Evolutionary conservation across 352 stramenopile genomes (phyloP).

Genomic region (Globisporangium spiculum): DNA sequence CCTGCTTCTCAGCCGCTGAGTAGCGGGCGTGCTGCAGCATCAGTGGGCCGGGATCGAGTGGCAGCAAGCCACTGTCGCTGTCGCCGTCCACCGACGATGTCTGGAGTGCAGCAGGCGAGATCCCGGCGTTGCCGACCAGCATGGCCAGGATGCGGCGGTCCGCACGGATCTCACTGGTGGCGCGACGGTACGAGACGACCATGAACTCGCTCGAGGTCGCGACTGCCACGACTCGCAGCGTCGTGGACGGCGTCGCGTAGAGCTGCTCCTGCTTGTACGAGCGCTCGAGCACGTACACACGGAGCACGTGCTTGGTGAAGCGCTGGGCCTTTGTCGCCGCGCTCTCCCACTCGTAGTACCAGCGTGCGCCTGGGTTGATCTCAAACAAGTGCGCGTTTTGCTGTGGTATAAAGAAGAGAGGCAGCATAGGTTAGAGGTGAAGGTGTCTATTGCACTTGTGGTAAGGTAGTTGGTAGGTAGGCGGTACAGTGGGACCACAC

Average conservation of each 20-base stretch:
- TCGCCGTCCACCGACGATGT: conserved; percentile 16
- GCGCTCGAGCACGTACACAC: conserved; percentile 50
- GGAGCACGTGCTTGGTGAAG: conserved; percentile 60
- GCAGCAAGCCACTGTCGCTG: conserved; percentile 7
- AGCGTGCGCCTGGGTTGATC: conserved; percentile 52
- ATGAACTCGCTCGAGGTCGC: conserved; percentile 52
- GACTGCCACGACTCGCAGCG: conserved; percentile 41
- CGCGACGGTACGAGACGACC: conserved; percentile 64
- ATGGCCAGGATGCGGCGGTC: conserved; percentile 35
- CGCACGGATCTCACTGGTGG: conserved; percentile 35
- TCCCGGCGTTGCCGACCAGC: conserved; percentile 18
- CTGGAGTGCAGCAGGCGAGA: not conserved
- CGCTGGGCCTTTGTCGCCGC: conserved; percentile 57
- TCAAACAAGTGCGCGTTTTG: conserved; percentile 35
- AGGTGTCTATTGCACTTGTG: not conserved
- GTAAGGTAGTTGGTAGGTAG: not conserved
- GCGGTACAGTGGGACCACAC: not conserved
- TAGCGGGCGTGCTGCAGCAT: conserved; percentile 7
- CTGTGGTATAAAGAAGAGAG: not conserved
- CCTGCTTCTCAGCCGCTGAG: conserved; percentile 1
- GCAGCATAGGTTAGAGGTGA: not conserved
- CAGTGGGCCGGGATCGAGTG: conserved; percentile 5
- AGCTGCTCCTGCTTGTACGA: not conserved
- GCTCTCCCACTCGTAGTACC: conserved; percentile 78
- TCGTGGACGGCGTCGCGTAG: not conserved